Base-by-base conservation (phyloP, 306 rosid genomes). In the Vicia faba region DNA sequence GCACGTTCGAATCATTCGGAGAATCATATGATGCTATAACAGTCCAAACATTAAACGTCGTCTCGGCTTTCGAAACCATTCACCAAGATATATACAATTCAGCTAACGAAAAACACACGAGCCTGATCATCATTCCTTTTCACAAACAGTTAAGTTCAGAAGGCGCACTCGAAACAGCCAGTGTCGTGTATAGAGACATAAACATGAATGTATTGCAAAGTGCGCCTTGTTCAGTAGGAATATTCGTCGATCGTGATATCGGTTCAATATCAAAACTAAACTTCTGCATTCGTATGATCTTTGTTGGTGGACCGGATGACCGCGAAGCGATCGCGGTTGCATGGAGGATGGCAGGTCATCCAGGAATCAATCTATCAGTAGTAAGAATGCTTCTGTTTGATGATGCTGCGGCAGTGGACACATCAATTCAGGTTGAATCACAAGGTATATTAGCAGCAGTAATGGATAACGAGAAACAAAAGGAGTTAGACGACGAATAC, bases 241-340 rank as follows among this genome's bases (percentile, higher is more conserved):
- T 80, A 28, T 76, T 80, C 4, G 64, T 80, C 14, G 81, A 80
- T 1, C 75, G 74, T 1, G 81, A 40, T 31, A 58, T 71, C 3
- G 68, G 75, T 2, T 26, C 46, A 5, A 5, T 51, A 2, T 25
- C 80, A 0, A 53, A 68, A 35, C 1, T 0, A 11, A 40, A 40
- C 7, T 7, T 71, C 0, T 68, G 7, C 15, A 12, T 76, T 15
- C 11, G 16, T 12, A 53, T 76, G 78, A 0, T 80, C 49, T 80
- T 80, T 71, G 70, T 76, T 33, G 84, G 84, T 0, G 81, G 96
- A 0, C 74, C 83, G 2, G 92, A 84, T 15, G 96, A 86, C 16
- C 79, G 86, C 4, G 88, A 84, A 73, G 96, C 96, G 9, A 44
- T 84, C 0, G 80, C 85, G 1, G 66, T 84, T 49, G 84, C 87